Evolutionary conservation across 2,329 filamentous ascomycete species (phyloP), one percentile per base, ranked within the genome.

Genomic region (Alternaria gansuensis): DNA sequence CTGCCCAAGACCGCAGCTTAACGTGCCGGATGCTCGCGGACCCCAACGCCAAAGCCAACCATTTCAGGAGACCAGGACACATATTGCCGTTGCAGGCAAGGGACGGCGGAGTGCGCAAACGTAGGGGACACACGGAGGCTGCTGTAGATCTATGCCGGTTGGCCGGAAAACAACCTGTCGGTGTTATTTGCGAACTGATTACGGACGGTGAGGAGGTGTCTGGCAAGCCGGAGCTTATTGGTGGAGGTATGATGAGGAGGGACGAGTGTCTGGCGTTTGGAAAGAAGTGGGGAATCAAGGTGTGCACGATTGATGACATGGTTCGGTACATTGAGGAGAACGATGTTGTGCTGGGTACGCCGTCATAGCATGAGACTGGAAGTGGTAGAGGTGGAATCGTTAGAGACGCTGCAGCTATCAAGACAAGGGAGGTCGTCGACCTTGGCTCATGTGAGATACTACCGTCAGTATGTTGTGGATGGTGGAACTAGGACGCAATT

Each of bases 271-370:
- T 99, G 73, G 85, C 83, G 50, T 99, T 99, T 84, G 95, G 93
- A 28, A 87, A 88, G 78, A 88, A 85, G 79, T 98, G 90, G 88
- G 93, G 93, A 4, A 82, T 99, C 68, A 95, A 90, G 82, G 92
- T 96, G 59, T 96, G 93, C 80, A 98, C 95, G 29, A 98, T 99
- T 80, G 93, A 94, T 75, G 93, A 94, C 79, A 79, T 99, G 79
- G 89, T 94, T 28, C 83, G 82, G 57, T 90, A 96, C 76, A 81
- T 97, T 58, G 90, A 95, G 78, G 88, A 87, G 82, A 88, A 83
- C 37, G 89, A 93, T 80, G 88, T 88, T 9, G 57, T 48, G 0
- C 24, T 56, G 23, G 52, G 46, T 6, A 33, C 14, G 28, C 11
- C 17, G 1, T 50, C 68, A 62, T 44, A 60, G 58, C 11, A 51